Conservation (phyloP, 108 stramenopile genomes). For the Pseudonitzschia multiseries region DNA sequence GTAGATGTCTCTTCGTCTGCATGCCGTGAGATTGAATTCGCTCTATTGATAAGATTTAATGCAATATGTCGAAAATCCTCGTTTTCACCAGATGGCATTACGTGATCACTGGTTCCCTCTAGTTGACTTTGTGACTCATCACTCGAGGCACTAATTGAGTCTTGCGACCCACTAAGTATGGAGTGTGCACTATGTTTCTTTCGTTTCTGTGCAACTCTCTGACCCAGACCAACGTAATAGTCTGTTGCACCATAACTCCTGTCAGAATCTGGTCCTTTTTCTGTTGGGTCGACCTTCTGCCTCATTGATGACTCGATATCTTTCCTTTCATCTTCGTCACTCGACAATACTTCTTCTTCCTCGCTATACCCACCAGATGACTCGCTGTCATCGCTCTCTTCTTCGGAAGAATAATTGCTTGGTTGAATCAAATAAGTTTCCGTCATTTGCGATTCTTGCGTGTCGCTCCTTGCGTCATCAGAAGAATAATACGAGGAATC, state of each 20-base stretch:
- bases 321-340: not conserved
- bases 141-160: not conserved
- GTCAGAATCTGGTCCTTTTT: not conserved
- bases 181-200: not conserved
- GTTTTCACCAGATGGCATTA: not conserved
- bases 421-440: not conserved
- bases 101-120: not conserved
- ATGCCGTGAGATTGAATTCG: not conserved
- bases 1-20: not conserved
- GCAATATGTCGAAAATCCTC: not conserved
- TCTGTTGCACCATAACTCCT: not conserved
- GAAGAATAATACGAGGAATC: constrained; percentile 4
- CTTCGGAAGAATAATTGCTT: not conserved
- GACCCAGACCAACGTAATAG: not conserved
- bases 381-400: not conserved
- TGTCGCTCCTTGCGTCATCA: not conserved
- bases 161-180: not conserved
- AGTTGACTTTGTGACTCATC: not conserved
- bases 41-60: not conserved
- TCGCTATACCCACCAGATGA: not conserved
- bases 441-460: not conserved
- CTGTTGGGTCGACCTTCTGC: not conserved
- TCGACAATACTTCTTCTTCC: not conserved
- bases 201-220: not conserved
- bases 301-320: not conserved